Evolutionary conservation across 768 basidiomycete species (phyloP), one percentile per base, ranked within the genome.

Genomic region (Vishniacozyma victoriae): DNA sequence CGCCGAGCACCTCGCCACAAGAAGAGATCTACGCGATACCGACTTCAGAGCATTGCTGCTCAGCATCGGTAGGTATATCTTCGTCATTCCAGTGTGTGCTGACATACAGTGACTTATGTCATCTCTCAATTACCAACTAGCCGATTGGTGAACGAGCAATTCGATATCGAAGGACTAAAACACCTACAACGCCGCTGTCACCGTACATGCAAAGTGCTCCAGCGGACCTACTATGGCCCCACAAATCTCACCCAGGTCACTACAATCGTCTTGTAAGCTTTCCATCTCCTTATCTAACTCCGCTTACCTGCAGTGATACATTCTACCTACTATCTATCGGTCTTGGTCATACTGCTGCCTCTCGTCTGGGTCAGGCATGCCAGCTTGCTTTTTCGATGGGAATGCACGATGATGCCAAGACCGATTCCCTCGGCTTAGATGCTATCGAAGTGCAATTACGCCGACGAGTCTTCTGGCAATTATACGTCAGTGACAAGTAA

Each of bases 301-400:
- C 35, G 4, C 16, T 14, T 36, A 12, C 31, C 25, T 20, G 12
- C 49, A 67, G 65, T 27, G 66, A 69, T 50, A 52, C 42, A 14
- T 69, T 69, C 46, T 65, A 61, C 46, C 60, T 62, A 7, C 41
- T 64, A 1, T 69, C 66, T 2, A 67, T 64, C 35, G 68, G 68
- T 9, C 44, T 66, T 12, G 48, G 48, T 1, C 58, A 64, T 35
- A 62, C 62, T 14, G 68, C 68, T 14, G 60, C 54, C n/a, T 57
- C 64, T 5, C 38, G 63, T n/a, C 48, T 69, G 3, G 67, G 63
- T 4, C 58, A 63, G 40, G 67, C 67, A 18, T 42, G 62, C 19
- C 63, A 69, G 38, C 46, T 69, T 18, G 64, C 63, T 1, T 64
- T 54, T 39, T 60, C 60, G 18, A 65, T 69, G 58, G 54, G 57